Evolutionary conservation across 305 asterid species (phyloP).

Genomic region (Solanum hybrid): DNA sequence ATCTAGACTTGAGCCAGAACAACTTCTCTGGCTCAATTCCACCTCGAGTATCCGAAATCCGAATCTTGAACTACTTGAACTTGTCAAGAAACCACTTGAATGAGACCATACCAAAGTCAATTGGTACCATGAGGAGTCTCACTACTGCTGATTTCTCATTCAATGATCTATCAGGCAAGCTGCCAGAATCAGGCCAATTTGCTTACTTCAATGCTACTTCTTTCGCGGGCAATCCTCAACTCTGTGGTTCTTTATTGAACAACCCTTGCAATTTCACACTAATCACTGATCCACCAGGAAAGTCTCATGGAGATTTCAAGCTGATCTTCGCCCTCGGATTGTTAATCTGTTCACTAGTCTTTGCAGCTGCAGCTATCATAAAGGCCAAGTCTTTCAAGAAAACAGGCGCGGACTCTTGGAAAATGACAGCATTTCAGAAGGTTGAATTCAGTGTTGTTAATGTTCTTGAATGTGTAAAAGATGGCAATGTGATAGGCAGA

Average conservation of each 20-base stretch:
- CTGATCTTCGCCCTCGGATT: constrained; percentile 76
- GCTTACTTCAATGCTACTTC: constrained; percentile 69
- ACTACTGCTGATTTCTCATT: constrained; percentile 88
- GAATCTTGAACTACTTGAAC: constrained; percentile 73
- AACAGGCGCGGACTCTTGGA: constrained; percentile 48
- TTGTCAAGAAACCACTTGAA: constrained; percentile 69
- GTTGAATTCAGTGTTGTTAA: constrained; percentile 61
- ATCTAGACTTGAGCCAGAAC: constrained; percentile 83
- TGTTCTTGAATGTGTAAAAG: constrained; percentile 81
- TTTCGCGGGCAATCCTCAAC: constrained; percentile 70
- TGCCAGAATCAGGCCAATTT: constrained; percentile 83
- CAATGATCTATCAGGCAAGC: constrained; percentile 73
- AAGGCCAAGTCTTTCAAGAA: constrained; percentile 80
- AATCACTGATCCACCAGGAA: constrained; percentile 13
- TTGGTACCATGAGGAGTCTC: constrained; percentile 77
- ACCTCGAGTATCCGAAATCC: constrained; percentile 40
- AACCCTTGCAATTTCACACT: constrained; percentile 51
- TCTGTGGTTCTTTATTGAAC: constrained; percentile 58
- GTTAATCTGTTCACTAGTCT: constrained; percentile 52
- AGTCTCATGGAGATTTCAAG: constrained; percentile 49
- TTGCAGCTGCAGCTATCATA: constrained; percentile 56
- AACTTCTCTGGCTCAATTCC: constrained; percentile 68
- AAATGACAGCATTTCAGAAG: constrained; percentile 80
- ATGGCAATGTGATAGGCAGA: constrained; percentile 81
- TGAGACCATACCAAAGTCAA: constrained; percentile 50